phyloP scores from a whole-genome alignment of 192 early-diverging fungal genomes.

The Glomus cerebriforme region DNA sequence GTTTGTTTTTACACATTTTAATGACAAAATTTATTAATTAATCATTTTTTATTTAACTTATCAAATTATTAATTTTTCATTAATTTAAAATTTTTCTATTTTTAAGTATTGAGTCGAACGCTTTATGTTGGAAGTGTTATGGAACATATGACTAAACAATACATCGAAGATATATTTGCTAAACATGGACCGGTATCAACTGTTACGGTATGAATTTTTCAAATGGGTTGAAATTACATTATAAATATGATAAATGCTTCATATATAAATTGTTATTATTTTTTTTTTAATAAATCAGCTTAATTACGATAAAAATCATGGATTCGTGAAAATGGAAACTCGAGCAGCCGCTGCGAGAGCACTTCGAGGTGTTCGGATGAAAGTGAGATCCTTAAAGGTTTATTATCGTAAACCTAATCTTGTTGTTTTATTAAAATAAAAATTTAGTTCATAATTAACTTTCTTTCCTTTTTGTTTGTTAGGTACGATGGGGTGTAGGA shows the following conservation, averaged over 20 bases:
- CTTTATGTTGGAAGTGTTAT: slow-evolving; percentile 46
- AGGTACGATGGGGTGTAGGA: slow-evolving; percentile 50
- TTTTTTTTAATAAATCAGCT: slow-evolving; percentile 14
- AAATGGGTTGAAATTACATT: neutral
- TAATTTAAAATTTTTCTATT: too few relatives aligned
- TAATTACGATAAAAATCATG: slow-evolving; percentile 47
- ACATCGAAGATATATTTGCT: slow-evolving; percentile 42
- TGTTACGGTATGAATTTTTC: slow-evolving; percentile 33
- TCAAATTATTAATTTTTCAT: too few relatives aligned
- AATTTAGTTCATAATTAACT: neutral
- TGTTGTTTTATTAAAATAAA: neutral
- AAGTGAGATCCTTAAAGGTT: slow-evolving; percentile 16
- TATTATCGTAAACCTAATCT: slow-evolving; percentile 14
- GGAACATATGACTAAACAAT: slow-evolving; percentile 34
- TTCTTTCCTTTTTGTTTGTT: slow-evolving; percentile 25
- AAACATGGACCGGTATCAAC: slow-evolving; percentile 39
- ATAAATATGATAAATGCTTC: neutral
- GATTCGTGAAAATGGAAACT: slow-evolving; percentile 48
- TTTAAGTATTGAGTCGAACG: slow-evolving; percentile 45
- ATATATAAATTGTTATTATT: neutral
- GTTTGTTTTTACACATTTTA: too few relatives aligned
- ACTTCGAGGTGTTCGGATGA: neutral
- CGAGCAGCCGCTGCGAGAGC: slow-evolving; percentile 36
- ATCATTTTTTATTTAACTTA: too few relatives aligned
- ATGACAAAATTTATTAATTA: too few relatives aligned